Percentiles rank a stretch among this genome's conserved stretches.
Evolutionary conservation across 148 eudicot genomes (phyloP).

Genomic region (Hydrangea macrophylla): DNA sequence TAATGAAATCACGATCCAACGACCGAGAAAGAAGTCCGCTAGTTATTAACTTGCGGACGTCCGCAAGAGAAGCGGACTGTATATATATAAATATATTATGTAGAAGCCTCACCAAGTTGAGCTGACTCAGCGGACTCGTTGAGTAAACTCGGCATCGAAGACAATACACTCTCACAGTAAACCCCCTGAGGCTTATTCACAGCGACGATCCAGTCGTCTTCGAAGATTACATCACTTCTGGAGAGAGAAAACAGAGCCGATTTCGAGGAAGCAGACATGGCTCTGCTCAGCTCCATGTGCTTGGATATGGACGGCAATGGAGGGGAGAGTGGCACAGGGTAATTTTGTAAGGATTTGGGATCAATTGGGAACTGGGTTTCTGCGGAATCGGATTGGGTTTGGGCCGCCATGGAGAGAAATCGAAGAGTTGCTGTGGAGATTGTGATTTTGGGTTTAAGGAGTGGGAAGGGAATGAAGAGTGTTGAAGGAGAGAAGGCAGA

Average conservation of each 20-base stretch:
- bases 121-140: conserved; percentile 15
- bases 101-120: neutral
- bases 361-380: conserved; percentile 15
- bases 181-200: conserved; percentile 42
- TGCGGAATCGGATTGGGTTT: no score
- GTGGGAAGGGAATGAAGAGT: no score
- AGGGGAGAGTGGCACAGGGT: conserved; percentile 45
- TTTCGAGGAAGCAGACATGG: conserved; percentile 37
- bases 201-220: conserved; percentile 46
- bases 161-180: conserved; percentile 44
- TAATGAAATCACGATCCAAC: no score
- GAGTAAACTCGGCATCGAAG: conserved; percentile 27
- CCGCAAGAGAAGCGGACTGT: neutral
- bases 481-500: no score
- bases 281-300: conserved; percentile 42
- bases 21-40: no score
- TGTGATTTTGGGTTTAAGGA: no score
- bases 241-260: conserved; percentile 27
- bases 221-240: conserved; percentile 32
- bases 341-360: conserved; percentile 14
- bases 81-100: neutral
- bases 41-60: no score
- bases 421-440: no score
- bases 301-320: conserved; percentile 40
- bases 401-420: no score